Evolutionary conservation across 306 rosid species (phyloP), one percentile per base, ranked within the genome.

Genomic region (Fragaria ananassa): DNA sequence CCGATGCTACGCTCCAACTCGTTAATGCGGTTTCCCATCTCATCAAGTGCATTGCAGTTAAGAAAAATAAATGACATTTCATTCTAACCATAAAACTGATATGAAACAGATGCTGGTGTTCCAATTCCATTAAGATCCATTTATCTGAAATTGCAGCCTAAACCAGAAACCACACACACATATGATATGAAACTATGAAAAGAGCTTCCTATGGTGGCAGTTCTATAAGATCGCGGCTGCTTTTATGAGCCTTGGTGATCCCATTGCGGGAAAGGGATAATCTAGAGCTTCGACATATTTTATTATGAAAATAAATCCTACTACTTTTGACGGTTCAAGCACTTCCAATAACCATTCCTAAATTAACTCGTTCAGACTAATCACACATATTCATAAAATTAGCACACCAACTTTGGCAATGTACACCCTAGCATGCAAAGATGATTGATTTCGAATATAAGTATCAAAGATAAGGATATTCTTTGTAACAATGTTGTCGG

Each of bases 1-100:
- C 83, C 91, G 81, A 96, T 87, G 90, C 98, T 96, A 71, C 86
- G 89, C 87, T 96, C 99, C 96, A 96, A 77, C 78, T 96, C 99
- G 64, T 86, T 91, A 74, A 96, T 96, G 56, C 99, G 97, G 83
- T 56, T 70, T 70, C 99, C 99, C 98, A 92, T 92, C 80, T 95
- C 99, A 77, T 95, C 98, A 46, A 95, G 99, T 95, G 84, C 87
- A 85, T 64, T 64, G 74, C 42, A 44, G 96, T 95, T 76, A 95
- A 95, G 89, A 70, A 89, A 75, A 89, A 81, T 83, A 79, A 44
- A 68, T 44, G 29, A 44, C 1, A 57, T 14, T 57, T 74, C 68
- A 58, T 18, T 7, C 44, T 21, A 34, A 35, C 14, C 37, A 56
- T 25, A 21, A 56, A 23, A n/a, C 15, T 17, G 41, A 42, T 42